Base-by-base conservation (phyloP, 2,329 filamentous ascomycete genomes). In the Neoarthrinium moseri region DNA sequence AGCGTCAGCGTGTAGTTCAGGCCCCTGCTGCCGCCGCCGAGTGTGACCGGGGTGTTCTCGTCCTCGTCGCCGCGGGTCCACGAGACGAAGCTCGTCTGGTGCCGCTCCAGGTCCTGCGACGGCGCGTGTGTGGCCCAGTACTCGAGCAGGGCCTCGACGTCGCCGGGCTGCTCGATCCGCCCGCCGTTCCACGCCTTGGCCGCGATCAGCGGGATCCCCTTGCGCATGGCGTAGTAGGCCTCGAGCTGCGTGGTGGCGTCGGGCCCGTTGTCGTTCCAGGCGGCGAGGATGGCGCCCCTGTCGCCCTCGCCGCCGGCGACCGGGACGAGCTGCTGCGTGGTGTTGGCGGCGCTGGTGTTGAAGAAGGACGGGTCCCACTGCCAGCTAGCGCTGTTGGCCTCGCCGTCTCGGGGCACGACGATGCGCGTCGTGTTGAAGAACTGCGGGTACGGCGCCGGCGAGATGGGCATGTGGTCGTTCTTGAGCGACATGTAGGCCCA, bases 401-500 rank as follows among this genome's bases (percentile, higher is more conserved):
- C 80, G 49, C 71, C 64, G 42, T n/a, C n/a, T n/a, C n/a, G n/a
- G n/a, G n/a, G n/a, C n/a, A n/a, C n/a, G n/a, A 74, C 49, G 1
- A 71, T 62, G 1, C 71, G 63, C n/a, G 62, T 61, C 38, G 63
- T 59, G 48, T 74, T 73, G 57, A 70, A 74, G 49, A 71, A 71
- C 35, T 74, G 71, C 1, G 71, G 68, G 39, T 75, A 75, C 4
- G 66, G 64, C 0, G 69, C 70, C 0, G 72, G 72, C 0, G 68
- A 46, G 27, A 74, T 73, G 2, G 71, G 72, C 41, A 57, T 69
- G 50, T 74, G 71, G 48, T 75, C 70, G 48, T 77, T 80, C 48
- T 80, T 80, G 43, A 80, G 53, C 5, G 69, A 72, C 67, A 78
- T 75, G 51, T 80, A 80, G 0, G 72, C 74, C 76, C 72, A 75